A percentile compares a stretch with the other conserved stretches of the same genome.
These are phyloP conservation scores for Balansia obtecta DNA, from an alignment of 2,329 filamentous ascomycete species.

Conservation along the genomic window DNA sequence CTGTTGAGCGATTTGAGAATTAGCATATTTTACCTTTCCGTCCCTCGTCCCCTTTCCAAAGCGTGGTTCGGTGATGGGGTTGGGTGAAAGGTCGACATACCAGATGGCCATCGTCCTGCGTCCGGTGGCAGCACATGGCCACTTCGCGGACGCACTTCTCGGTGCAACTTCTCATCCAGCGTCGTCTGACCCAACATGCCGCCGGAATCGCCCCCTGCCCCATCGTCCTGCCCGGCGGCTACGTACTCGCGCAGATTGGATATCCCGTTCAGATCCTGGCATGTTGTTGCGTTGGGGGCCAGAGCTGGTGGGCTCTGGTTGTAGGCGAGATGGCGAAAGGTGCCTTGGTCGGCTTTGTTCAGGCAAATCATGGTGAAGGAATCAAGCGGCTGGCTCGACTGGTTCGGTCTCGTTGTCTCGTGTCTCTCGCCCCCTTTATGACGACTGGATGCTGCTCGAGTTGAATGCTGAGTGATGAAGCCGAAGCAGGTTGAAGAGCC, in stretches of 20 bases:
- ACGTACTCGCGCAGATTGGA: slow-evolving; percentile 35
- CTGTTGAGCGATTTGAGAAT: slow-evolving; percentile 6
- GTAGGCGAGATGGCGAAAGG: slow-evolving; percentile 33
- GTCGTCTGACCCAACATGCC: slow-evolving; percentile 9
- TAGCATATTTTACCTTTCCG: background rate
- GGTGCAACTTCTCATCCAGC: slow-evolving; percentile 15
- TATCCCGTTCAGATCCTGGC: slow-evolving; percentile 43
- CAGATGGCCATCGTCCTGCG: slow-evolving; percentile 17
- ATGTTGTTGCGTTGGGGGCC: slow-evolving; percentile 35
- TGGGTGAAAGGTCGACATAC: background rate
- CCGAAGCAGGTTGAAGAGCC: background rate
- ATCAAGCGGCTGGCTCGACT: too few species aligned
- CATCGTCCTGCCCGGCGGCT: slow-evolving; percentile 22
- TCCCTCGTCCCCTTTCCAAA: too few species aligned
- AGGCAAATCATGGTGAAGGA: slow-evolving; percentile 36
- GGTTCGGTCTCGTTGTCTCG: too few species aligned
- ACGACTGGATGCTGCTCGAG: too few species aligned
- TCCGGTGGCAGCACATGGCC: slow-evolving; percentile 5
- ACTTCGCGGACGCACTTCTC: background rate
- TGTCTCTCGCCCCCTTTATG: too few species aligned
- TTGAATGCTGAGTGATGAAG: background rate
- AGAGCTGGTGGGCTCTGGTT: slow-evolving; percentile 41
- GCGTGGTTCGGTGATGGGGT: slow-evolving; percentile 10
- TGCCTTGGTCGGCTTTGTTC: slow-evolving; percentile 39
- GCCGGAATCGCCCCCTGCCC: slow-evolving; percentile 14